Evolutionary conservation across 257 asterid genomes (phyloP).

Genomic region (Solanum sejunctum): DNA sequence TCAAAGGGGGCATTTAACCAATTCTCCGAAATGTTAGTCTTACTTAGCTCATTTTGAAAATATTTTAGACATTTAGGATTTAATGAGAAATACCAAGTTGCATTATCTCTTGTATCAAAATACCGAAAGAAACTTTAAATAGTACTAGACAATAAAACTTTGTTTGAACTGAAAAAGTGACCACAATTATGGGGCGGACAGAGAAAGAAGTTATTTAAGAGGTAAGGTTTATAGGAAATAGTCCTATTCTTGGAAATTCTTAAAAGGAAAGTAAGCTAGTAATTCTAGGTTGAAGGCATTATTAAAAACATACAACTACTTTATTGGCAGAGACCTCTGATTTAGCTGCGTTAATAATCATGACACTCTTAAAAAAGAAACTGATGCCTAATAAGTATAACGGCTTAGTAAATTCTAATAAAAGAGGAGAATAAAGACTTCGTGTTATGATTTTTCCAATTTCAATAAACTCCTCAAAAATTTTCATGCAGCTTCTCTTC

Average conservation of each 20-base stretch:
- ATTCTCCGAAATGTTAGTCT: neutral
- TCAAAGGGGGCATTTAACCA: neutral
- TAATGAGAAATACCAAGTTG: neutral
- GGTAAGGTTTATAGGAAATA: neutral
- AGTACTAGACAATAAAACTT: neutral
- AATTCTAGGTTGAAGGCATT: neutral
- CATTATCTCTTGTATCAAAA: neutral
- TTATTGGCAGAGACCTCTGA: neutral
- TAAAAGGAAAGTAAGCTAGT: neutral
- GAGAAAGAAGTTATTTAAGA: neutral
- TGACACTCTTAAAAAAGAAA: neutral
- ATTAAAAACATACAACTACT: neutral
- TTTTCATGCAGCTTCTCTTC: neutral
- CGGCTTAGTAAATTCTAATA: neutral
- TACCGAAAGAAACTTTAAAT: neutral
- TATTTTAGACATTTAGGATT: neutral
- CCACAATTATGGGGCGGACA: neutral
- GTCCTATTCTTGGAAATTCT: neutral
- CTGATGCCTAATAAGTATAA: neutral
- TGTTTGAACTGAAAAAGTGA: neutral
- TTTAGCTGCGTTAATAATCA: neutral
- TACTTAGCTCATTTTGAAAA: neutral
- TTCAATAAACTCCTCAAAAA: neutral
- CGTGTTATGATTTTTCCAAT: neutral
- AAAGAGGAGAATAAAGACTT: neutral